A percentile compares a stretch with the other conserved stretches of the same genome.
These are phyloP conservation scores for Calonectria leucothoes DNA, from an alignment of 2,329 filamentous ascomycete genomes.

Conservation along the genomic window DNA sequence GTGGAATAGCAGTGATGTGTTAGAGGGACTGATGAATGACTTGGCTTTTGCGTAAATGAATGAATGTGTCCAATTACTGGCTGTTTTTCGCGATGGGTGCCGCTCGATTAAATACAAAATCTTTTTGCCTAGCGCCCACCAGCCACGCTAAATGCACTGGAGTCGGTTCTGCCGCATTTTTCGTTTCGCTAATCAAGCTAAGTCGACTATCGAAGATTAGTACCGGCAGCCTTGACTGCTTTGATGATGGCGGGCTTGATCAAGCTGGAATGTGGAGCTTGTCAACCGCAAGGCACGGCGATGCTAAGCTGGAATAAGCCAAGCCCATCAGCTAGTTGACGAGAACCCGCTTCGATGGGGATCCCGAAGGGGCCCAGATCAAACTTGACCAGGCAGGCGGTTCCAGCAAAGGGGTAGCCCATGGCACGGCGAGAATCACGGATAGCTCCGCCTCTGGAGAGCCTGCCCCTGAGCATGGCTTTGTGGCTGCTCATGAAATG, in stretches of 20 bases:
- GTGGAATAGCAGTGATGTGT: too few relatives aligned
- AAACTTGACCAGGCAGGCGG: neutral
- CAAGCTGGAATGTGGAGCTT: neutral
- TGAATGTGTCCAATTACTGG: neutral
- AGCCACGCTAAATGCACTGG: neutral
- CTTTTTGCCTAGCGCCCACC: neutral
- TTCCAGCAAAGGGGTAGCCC: neutral
- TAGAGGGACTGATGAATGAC: too few relatives aligned
- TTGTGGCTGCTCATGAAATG: neutral
- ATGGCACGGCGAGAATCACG: neutral
- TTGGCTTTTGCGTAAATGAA: neutral
- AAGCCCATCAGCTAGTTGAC: too few relatives aligned
- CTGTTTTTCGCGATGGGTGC: neutral
- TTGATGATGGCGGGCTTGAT: neutral
- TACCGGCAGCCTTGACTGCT: neutral
- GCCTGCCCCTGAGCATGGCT: neutral
- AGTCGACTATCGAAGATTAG: neutral
- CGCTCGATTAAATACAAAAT: neutral
- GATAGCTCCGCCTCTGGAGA: neutral
- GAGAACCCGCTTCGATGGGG: neutral
- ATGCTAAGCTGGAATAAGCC: neutral
- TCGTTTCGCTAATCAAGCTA: neutral
- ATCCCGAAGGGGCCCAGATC: neutral
- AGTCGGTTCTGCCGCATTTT: neutral
- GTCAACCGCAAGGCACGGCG: neutral